Evolutionary conservation across 2,329 filamentous ascomycete genomes (phyloP), one percentile per base, ranked within the genome.

Genomic region (Pseudocercospora macadamiae): DNA sequence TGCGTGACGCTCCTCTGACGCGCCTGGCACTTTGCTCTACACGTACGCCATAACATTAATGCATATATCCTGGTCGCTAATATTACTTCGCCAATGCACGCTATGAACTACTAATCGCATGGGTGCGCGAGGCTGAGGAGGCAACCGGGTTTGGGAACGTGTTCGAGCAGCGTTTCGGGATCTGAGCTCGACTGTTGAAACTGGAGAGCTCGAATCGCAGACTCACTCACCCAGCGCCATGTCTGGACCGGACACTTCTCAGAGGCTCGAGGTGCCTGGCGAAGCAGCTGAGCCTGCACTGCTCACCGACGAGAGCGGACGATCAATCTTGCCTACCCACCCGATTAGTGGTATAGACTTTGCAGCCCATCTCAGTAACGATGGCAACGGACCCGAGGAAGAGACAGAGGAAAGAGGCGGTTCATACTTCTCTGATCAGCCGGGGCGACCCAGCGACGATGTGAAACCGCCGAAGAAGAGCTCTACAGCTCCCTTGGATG

Each of bases 311-410:
- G 47, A 57, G 10, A 21, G 30, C 5, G 63, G 54, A 30, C 47
- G 28, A 3, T 47, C 53, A 2, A 55, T 67, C 23, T 26, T 66
- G 23, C 64, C 64, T n/a, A 57, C 57, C 9, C 39, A 60, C 16
- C 36, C 51, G 25, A 51, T 65, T 5, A 57, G 63, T 9, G 61
- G 55, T 14, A 59, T 64, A 18, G 48, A 63, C 54, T 64, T 62
- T 52, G 59, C 59, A 14, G 61, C 65, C 8, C 59, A 61, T 47
- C 51, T 61, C 19, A 47, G 19, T 16, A 19, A 26, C n/a, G 23
- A 23, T 21, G 42, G 23, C 10, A 18, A 44, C 3, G 28, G 34
- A 12, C 32, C n/a, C 25, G 25, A 48, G 21, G 52, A 55, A 16
- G 30, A 54, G 19, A 39, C 23, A 16, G 45, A 26, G 42, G 23